Base-by-base conservation (phyloP, 1,284 basidiomycete species). In the Cryptococcus sp. region DNA sequence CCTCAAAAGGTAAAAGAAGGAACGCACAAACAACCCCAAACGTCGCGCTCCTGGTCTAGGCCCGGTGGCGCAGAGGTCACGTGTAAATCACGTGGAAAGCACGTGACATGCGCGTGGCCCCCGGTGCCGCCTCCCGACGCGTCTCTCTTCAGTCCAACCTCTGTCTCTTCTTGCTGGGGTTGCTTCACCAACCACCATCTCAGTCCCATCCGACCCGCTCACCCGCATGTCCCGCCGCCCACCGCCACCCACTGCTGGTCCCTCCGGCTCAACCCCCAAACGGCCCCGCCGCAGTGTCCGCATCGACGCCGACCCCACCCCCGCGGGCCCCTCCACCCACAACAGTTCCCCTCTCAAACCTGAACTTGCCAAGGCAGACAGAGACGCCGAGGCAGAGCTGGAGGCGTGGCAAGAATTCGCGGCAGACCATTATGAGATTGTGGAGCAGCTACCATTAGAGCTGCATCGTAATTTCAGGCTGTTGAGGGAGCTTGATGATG, bases 361-460 rank as follows among this genome's bases (percentile, higher is more conserved):
- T 11, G 11, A 28, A 23, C 40, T 18, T 9, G 28, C 28, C 5
- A 42, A 24, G 33, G 54, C 20, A 46, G 45, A 47, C 49, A 18
- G 54, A 59, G n/a, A 63, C 28, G 50, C 62, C 1, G 68, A 73
- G 21, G 61, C 65, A 39, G 66, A 73, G 43, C 61, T 71, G 28
- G 85, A 87, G 67, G 80, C 80, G 55, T 91, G 89, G 88, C 85
- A 88, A 40, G 79, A 83, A 23, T 84, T 91, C 70, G 82, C 84
- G 60, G 87, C 88, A 65, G 87, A 91, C 60, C 84, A 88, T 65
- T 86, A 85, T 71, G 89, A 90, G 82, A 83, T 87, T 52, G 83
- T 92, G 53, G 91, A 94, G 66, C 90, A 93, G 73, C 77, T 95
- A 5, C 91, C 92, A 2, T 78, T 94, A 56, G 88, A 89, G 52